These are phyloP conservation scores for Sarcocystis neurona DNA, from an alignment of 169 alveolate genomes.

Conservation along the genomic window DNA sequence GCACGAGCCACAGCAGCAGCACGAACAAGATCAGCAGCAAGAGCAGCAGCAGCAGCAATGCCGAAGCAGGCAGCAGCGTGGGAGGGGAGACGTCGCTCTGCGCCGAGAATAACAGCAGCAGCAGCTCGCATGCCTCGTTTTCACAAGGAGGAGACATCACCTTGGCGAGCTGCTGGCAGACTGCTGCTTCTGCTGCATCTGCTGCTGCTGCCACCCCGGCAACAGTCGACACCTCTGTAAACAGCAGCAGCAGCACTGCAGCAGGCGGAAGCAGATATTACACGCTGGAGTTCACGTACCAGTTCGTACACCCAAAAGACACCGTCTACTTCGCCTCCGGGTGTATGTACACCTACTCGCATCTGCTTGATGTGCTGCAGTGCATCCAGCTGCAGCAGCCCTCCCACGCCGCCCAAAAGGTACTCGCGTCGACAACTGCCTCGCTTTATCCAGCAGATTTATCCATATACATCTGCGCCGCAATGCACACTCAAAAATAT, in stretches of 20 bases:
- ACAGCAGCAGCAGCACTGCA: not conserved
- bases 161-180: not conserved
- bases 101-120: too few relatives aligned
- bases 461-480: not conserved
- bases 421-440: not conserved
- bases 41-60: too few relatives aligned
- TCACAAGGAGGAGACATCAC: not conserved
- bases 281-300: conserved; percentile 1
- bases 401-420: not conserved
- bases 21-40: too few relatives aligned
- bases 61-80: too few relatives aligned
- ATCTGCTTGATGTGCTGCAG: conserved; percentile 14
- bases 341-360: conserved; percentile 25
- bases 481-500: too few relatives aligned
- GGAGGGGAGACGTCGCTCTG: too few relatives aligned
- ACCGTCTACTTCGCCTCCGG: conserved; percentile 27
- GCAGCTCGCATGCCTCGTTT: too few relatives aligned
- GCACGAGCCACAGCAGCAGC: too few relatives aligned
- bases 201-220: not conserved
- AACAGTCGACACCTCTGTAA: not conserved
- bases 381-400: not conserved
- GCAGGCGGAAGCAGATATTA: not conserved
- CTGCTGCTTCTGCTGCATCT: not conserved
- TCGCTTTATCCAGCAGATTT: not conserved
- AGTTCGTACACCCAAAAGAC: not conserved